A percentile compares a stretch with the other conserved stretches of the same genome.
Conservation (phyloP, 2,329 filamentous ascomycete species). For the Bipolaris oryzae region DNA sequence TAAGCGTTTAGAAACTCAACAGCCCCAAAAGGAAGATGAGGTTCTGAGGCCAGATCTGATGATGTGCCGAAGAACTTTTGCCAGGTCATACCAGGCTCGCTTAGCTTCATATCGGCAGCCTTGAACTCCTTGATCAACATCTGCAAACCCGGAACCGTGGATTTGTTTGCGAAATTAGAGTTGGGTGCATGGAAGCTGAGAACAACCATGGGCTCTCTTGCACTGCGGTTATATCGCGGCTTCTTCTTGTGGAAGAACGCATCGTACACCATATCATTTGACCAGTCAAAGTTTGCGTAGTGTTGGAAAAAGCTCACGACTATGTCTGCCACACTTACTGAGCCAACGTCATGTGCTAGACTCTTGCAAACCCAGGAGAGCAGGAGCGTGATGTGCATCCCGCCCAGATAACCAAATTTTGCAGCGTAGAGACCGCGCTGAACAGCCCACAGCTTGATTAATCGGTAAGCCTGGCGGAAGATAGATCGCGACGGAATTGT, state of each 20-base stretch:
- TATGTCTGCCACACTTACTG: constrained; percentile 58
- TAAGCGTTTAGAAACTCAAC: constrained; percentile 59
- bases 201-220: constrained; percentile 67
- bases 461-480: constrained; percentile 65
- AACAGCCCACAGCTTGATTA: constrained; percentile 67
- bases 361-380: constrained; percentile 65
- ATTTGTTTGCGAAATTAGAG: constrained; percentile 64
- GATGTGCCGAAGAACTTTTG: constrained; percentile 29
- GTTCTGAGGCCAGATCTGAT: background rate
- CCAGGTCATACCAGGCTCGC: constrained; percentile 35
- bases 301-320: constrained; percentile 66
- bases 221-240: constrained; percentile 59
- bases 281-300: constrained; percentile 68
- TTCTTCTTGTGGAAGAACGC: constrained; percentile 58
- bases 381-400: constrained; percentile 68
- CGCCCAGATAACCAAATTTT: constrained; percentile 69
- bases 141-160: constrained; percentile 60
- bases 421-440: constrained; percentile 67
- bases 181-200: constrained; percentile 67
- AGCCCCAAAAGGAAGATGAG: constrained; percentile 8
- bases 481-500: constrained; percentile 64
- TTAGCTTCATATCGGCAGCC: constrained; percentile 54
- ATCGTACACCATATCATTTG: constrained; percentile 61
- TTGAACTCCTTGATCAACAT: constrained; percentile 60
- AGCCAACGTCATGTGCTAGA: constrained; percentile 30